A percentile compares a stretch with the other conserved stretches of the same genome.
Conservation (phyloP, 305 asterid genomes). For the Withania somnifera region DNA sequence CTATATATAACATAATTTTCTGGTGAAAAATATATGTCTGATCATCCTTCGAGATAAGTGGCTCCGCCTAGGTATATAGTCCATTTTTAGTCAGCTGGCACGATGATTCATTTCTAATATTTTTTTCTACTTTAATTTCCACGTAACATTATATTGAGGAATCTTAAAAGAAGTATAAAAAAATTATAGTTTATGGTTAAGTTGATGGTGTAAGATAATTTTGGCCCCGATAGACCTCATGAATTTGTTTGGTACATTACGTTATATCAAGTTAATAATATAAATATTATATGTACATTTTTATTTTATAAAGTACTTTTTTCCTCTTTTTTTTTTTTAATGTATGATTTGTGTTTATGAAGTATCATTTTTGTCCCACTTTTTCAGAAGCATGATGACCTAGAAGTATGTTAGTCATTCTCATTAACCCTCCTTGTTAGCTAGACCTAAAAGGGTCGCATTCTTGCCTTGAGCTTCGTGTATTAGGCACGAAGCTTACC, state of each 20-base stretch:
- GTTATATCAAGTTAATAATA: not conserved
- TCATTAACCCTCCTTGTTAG: not conserved
- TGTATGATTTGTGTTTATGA: too few relatives aligned
- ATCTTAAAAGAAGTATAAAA: not conserved
- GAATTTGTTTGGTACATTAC: not conserved
- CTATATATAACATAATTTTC: too few relatives aligned
- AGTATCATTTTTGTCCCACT: not conserved
- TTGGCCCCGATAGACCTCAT: not conserved
- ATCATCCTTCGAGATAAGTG: too few relatives aligned
- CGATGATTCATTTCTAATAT: not conserved
- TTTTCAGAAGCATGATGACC: not conserved
- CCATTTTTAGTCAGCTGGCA: slow-evolving; percentile 1
- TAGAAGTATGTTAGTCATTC: not conserved
- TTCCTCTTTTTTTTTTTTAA: too few relatives aligned
- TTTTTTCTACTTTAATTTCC: not conserved
- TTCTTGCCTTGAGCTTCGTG: too few relatives aligned
- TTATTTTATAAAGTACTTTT: not conserved
- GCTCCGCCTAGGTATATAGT: too few relatives aligned
- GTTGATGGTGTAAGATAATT: not conserved
- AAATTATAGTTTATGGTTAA: too few relatives aligned
- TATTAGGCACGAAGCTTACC: too few relatives aligned
- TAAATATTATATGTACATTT: too few relatives aligned
- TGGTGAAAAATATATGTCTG: too few relatives aligned
- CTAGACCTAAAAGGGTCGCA: too few relatives aligned
- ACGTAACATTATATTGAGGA: not conserved